A percentile compares a stretch with the other conserved stretches of the same genome.
phyloP scores from a whole-genome alignment of 768 basidiomycete genomes.

The Rhodotorula graminis region DNA sequence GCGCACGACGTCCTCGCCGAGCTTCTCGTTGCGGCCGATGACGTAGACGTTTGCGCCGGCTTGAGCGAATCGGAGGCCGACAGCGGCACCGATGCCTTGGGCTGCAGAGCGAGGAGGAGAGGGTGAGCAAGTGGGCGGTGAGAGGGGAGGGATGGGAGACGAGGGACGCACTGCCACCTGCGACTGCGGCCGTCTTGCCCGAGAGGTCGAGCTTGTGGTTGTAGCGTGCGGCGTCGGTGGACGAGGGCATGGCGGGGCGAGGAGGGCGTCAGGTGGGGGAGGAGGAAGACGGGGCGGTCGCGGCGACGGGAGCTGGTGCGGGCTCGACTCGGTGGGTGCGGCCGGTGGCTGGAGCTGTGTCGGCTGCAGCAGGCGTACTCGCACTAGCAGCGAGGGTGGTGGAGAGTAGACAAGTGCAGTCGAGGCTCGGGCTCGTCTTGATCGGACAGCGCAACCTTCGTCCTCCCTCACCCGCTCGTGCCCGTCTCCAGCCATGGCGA shows the following conservation, averaged over 20 bases:
- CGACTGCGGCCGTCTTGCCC: conserved; percentile 32
- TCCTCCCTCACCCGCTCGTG: too few relatives aligned
- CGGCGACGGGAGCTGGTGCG: background rate
- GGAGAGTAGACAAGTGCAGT: too few relatives aligned
- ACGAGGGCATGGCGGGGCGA: conserved; percentile 15
- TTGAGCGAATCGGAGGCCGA: conserved; percentile 36
- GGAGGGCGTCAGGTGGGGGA: background rate
- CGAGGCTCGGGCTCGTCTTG: too few relatives aligned
- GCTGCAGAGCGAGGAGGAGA: background rate
- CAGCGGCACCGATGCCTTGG: conserved; percentile 39
- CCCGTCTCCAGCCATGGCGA: background rate
- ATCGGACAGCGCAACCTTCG: background rate
- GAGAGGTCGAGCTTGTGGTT: conserved; percentile 35
- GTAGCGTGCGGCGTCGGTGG: conserved; percentile 22
- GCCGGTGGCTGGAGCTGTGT: too few relatives aligned
- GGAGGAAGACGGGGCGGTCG: background rate
- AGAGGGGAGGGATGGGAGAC: too few relatives aligned
- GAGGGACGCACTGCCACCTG: conserved; percentile 18
- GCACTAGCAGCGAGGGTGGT: background rate
- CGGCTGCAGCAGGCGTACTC: background rate
- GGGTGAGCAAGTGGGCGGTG: too few relatives aligned
- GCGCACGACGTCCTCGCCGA: conserved; percentile 26
- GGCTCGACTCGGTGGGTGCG: background rate
- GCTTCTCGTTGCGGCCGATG: conserved; percentile 37
- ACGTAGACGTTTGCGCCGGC: conserved; percentile 40